Base-by-base conservation (phyloP, 495 filamentous ascomycete species). In the Penicillium atrosanguineum region DNA sequence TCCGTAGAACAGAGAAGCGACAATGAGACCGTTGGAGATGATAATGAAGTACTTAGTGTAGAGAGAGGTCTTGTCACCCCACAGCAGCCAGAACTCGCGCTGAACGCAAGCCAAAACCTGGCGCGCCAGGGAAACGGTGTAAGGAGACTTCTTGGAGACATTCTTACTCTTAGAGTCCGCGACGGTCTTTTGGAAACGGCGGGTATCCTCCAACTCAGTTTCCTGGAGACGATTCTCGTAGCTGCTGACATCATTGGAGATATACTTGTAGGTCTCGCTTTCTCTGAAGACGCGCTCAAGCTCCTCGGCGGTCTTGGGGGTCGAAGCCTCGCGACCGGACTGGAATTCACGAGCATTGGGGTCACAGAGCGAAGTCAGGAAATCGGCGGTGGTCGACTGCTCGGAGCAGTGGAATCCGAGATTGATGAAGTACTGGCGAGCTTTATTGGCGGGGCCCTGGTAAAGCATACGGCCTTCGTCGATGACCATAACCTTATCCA, bases 1-100 rank as follows among this genome's bases (percentile, higher is more conserved):
- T 8, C 81, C 81, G 59, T 86, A 88, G 70, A 91, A 91, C 34
- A 91, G 69, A 37, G 84, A 87, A 1, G 86, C 83, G 46, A 89
- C 84, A 55, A 94, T 85, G 7, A 93, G 74, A n/a, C 69, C 87
- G 55, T 90, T 87, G 25, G 84, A 77, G 40, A 91, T 68, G 56
- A 89, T 86, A 61, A 90, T 89, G 68, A 90, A 87, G 58, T 87
- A 81, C 53, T 89, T 90, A 37, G 87, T 91, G 65, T 86, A 84
- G 3, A 91, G 74, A 2, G 87, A 87, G 4, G 82, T 82, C 53
- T 77, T 83, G 61, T 93, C 89, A 42, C 88, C 87, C 67, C 82
- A 78, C 9, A 87, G 74, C 19, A 93, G 76, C 85, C 87, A 90
- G 60, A 90, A 87, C 62, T 92, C 87, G 21, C 89, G 85, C 52